A percentile compares a stretch with the other conserved stretches of the same genome.
Conservation (phyloP, 129 eudicot species). For the Flaveria brownii region DNA sequence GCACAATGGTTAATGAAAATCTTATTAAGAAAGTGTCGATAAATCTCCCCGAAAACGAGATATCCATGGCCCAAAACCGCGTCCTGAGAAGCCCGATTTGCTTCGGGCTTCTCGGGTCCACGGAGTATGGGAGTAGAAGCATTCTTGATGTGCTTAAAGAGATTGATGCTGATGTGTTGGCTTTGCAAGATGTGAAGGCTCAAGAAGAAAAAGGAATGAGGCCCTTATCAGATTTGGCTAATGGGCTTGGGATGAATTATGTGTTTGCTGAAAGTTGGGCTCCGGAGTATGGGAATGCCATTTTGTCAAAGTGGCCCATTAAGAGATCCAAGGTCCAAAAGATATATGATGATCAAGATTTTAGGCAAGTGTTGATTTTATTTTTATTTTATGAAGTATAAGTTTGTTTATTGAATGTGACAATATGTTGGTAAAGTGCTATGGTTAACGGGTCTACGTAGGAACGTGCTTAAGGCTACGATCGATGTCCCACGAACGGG, state of each 20-base stretch:
- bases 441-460: slow-evolving; percentile 8
- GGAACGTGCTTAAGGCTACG: slow-evolving; percentile 93
- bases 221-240: slow-evolving; percentile 83
- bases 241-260: slow-evolving; percentile 80
- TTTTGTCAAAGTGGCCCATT: slow-evolving; percentile 88
- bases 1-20: slow-evolving; percentile 25
- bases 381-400: no score
- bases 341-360: slow-evolving; percentile 74
- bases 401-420: background rate
- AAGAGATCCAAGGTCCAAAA: slow-evolving; percentile 75
- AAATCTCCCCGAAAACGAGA: slow-evolving; percentile 89
- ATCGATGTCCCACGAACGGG: slow-evolving; percentile 75
- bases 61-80: slow-evolving; percentile 71
- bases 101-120: slow-evolving; percentile 62
- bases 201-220: slow-evolving; percentile 78
- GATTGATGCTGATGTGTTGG: slow-evolving; percentile 85
- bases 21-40: slow-evolving; percentile 53
- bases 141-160: slow-evolving; percentile 80
- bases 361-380: slow-evolving; percentile 45
- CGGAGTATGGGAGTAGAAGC: slow-evolving; percentile 53
- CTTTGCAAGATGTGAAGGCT: slow-evolving; percentile 93
- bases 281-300: slow-evolving; percentile 90
- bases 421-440: background rate
- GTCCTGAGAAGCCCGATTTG: slow-evolving; percentile 77
- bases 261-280: slow-evolving; percentile 99